Evolutionary conservation across 805 yeast species (phyloP), one percentile per base, ranked within the genome.

Genomic region (Kodamaea kakaduensis): DNA sequence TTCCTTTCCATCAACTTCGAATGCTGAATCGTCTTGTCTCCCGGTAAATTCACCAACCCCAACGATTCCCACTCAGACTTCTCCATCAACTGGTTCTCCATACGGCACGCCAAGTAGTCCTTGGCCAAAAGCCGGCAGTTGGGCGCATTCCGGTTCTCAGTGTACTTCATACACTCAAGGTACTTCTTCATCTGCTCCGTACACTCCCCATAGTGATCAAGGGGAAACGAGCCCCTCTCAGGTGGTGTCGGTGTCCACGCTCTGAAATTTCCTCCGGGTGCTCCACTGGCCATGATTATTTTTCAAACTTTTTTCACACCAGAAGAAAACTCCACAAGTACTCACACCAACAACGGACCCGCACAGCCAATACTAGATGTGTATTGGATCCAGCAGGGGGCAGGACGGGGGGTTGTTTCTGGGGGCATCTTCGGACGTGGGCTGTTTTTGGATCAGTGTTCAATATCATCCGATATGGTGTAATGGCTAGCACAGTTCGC

Each of bases 141-240:
- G n/a, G 88, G 84, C 3, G 97, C 90, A 58, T 90, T 88, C 46
- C 81, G 79, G 40, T 90, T 90, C 37, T 71, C 72, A 10, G 88
- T 86, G 20, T 78, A 64, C 52, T 83, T 81, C 59, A 90, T 64
- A 61, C 98, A 90, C 31, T 77, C 64, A 43, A 90, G 64, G 54
- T 90, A 90, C 31, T 74, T 75, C 28, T 70, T 55, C 93, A 89
- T 93, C 39, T 77, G 74, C 15, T 69, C 67, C 15, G 78, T 76
- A 54, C 97, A 90, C 45, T 93, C 97, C 6, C 81, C 81, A 41
- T 60, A 67, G 52, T 90, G 98, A 52, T 90, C 98, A 29, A 90
- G 65, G 0, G 97, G 98, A 59, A 90, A 90, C 0, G 97, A 86
- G 0, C 98, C 98, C 46, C 96, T 67, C 46, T 90, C 96, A 2